Evolutionary conservation across 75 land plant species (phyloP), one percentile per base, ranked within the genome.

Genomic region (Ceratopteris richardii): DNA sequence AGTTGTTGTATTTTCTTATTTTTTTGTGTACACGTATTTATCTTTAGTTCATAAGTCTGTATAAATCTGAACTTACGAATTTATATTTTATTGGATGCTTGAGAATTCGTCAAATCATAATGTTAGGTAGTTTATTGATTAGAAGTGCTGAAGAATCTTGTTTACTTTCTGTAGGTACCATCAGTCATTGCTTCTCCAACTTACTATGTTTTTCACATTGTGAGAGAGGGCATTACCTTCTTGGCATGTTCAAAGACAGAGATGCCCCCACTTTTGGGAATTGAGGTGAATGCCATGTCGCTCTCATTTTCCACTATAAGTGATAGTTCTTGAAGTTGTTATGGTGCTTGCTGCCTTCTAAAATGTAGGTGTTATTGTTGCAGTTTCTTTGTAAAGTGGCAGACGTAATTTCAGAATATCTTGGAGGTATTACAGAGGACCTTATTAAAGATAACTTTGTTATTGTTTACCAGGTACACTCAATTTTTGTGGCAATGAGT

Each of bases 101-200:
- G n/a, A n/a, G n/a, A n/a, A n/a, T n/a, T n/a, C n/a, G n/a, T n/a
- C n/a, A n/a, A n/a, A n/a, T n/a, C n/a, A n/a, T n/a, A n/a, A n/a
- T n/a, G n/a, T n/a, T n/a, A n/a, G n/a, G n/a, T n/a, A n/a, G n/a
- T n/a, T n/a, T n/a, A n/a, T n/a, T n/a, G n/a, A 33, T 3, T 3
- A 33, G 37, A 33, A 9, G 37, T 46, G 14, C 17, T 46, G 3
- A 46, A 2, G 3, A 46, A 17, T 7, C 17, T 46, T 46, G 4
- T 46, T 17, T 3, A n/a, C 21, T 17, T 20, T 20, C 4, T n/a
- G n/a, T 17, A 92, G 82, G 54, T 76, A 19, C 70, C 74, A 20
- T 81, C 86, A 16, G 98, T 94, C 1, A 83, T 94, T 67, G 96
- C 96, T 56, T 86, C 98, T 2, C 98, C 96, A 33, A 86, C 98